Evolutionary conservation across 257 asterid genomes (phyloP).

Genomic region (Penstemon newberryi): DNA sequence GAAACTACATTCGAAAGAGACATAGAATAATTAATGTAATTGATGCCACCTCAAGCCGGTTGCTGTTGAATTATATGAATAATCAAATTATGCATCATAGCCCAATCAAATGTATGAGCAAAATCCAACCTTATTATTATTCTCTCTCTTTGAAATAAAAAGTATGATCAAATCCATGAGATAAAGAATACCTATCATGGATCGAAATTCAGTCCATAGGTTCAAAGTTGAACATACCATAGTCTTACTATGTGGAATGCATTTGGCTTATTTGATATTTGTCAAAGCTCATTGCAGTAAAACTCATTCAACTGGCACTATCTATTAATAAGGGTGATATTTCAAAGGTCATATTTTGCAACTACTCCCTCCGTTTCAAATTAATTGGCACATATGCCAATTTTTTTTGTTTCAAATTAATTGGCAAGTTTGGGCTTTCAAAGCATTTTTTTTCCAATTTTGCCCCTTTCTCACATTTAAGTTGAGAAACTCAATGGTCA

Average conservation of each 20-base stretch:
- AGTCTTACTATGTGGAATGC: background rate
- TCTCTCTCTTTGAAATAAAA: background rate
- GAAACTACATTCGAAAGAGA: conserved; percentile 5
- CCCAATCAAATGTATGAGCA: background rate
- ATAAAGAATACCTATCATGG: background rate
- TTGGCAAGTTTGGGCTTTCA: too few relatives aligned
- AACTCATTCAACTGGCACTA: background rate
- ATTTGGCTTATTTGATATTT: background rate
- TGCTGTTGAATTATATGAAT: background rate
- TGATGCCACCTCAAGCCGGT: background rate
- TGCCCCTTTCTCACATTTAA: too few relatives aligned
- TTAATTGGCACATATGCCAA: background rate
- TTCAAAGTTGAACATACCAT: background rate
- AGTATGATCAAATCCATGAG: background rate
- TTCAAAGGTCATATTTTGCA: background rate
- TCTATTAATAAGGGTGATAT: background rate
- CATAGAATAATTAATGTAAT: background rate
- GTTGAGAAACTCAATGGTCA: too few relatives aligned
- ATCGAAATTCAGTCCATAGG: background rate
- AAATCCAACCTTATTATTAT: background rate
- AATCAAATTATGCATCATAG: background rate
- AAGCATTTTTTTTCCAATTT: too few relatives aligned
- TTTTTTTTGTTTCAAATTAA: too few relatives aligned
- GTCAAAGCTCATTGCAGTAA: background rate
- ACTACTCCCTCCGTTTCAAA: too few relatives aligned